A percentile compares a stretch with the other conserved stretches of the same genome.
Conservation (phyloP, 208 protist species). For the Naegleria fowleri region DNA sequence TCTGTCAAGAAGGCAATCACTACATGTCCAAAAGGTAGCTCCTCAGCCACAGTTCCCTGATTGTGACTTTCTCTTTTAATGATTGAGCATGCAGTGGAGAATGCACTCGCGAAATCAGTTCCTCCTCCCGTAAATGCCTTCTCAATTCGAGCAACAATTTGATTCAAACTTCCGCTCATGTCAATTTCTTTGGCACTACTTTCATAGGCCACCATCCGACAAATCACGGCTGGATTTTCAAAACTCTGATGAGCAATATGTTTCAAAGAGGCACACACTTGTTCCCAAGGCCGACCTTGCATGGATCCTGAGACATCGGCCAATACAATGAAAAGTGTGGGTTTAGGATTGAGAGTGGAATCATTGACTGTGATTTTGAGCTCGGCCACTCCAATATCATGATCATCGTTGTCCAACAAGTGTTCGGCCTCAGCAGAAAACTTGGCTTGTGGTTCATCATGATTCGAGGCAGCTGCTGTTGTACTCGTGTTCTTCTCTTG, state of each 20-base stretch:
- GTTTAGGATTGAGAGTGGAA: slow-evolving; percentile 14
- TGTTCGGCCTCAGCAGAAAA: background rate
- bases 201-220: background rate
- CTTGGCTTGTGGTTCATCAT: background rate
- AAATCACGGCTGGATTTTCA: background rate
- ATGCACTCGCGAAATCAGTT: background rate
- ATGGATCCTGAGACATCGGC: slow-evolving; percentile 17
- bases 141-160: background rate
- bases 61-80: background rate
- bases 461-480: background rate
- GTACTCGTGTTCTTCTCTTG: background rate
- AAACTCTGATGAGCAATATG: background rate
- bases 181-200: background rate
- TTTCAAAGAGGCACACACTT: slow-evolving; percentile 18
- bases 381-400: background rate
- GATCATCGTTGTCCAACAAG: background rate
- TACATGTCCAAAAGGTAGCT: background rate
- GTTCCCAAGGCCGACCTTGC: slow-evolving; percentile 8
- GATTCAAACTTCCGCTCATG: background rate
- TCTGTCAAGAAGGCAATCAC: background rate
- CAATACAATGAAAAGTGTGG: slow-evolving; percentile 20
- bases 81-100: background rate
- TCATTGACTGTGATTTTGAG: background rate
- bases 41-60: background rate
- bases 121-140: background rate